These are phyloP conservation scores for Nothopassalora personata DNA, from an alignment of 2,329 filamentous ascomycete species.

Conservation along the genomic window DNA sequence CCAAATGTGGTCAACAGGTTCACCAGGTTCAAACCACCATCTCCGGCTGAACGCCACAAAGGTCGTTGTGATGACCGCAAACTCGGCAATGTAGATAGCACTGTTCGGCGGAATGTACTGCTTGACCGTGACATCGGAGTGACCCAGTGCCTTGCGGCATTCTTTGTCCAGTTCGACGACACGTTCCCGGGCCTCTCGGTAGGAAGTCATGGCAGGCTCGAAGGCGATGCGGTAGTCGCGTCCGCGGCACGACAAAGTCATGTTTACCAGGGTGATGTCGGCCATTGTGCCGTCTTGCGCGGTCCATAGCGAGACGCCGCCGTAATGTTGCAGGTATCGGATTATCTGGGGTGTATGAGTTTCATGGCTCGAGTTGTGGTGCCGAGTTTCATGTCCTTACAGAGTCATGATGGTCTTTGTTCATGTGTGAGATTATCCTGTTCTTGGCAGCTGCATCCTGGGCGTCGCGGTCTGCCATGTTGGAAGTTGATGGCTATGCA, in stretches of 20 bases:
- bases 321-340: constrained; percentile 72
- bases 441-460: constrained; percentile 48
- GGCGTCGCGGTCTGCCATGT: constrained; percentile 20
- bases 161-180: constrained; percentile 68
- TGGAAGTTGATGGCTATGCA: background rate
- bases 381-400: constrained; percentile 31
- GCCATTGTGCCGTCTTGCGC: constrained; percentile 57
- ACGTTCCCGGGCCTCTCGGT: constrained; percentile 62
- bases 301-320: constrained; percentile 50
- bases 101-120: constrained; percentile 49
- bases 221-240: constrained; percentile 55
- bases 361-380: background rate
- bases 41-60: constrained; percentile 48
- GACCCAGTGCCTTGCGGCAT: constrained; percentile 55
- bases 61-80: constrained; percentile 52
- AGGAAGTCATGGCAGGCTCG: constrained; percentile 62
- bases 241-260: constrained; percentile 56
- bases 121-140: constrained; percentile 52
- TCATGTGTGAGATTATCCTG: constrained; percentile 79
- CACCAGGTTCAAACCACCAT: constrained; percentile 49
- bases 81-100: constrained; percentile 47
- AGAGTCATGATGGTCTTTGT: constrained; percentile 70
- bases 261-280: constrained; percentile 58
- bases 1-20: constrained; percentile 38
- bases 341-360: constrained; percentile 45